These are phyloP conservation scores for Lactarius pseudohatsudake DNA, from an alignment of 768 basidiomycete species.

Conservation along the genomic window DNA sequence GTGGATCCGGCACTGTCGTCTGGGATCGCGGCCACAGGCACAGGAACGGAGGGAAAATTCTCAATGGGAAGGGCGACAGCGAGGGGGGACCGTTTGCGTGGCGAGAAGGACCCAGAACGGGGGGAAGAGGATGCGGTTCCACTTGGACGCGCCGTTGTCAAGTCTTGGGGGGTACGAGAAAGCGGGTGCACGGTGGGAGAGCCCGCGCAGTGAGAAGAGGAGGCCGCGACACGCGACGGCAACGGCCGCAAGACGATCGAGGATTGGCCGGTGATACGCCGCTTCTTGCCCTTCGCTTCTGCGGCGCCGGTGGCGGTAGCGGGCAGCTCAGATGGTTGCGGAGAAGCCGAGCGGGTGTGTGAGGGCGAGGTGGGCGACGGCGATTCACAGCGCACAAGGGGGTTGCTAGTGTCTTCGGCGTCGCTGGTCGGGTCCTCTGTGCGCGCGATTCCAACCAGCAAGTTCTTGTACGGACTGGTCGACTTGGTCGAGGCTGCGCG, in stretches of 20 bases:
- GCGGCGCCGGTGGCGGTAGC: background rate
- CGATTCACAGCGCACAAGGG: background rate
- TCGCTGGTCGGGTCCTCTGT: background rate
- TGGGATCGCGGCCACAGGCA: background rate
- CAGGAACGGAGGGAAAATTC: background rate
- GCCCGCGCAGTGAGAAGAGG: background rate
- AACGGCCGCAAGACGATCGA: background rate
- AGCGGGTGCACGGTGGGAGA: background rate
- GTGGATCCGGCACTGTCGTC: background rate
- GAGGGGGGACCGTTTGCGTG: background rate
- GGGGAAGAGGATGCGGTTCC: background rate
- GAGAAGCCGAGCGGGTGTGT: background rate
- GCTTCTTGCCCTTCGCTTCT: background rate
- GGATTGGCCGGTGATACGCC: background rate
- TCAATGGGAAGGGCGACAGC: background rate
- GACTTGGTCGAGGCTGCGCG: background rate
- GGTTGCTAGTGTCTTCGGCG: background rate
- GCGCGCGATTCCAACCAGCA: background rate
- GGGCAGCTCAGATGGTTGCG: background rate
- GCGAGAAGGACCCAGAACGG: background rate
- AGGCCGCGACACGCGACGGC: background rate
- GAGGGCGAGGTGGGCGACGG: background rate
- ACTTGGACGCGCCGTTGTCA: background rate
- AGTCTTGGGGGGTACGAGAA: background rate
- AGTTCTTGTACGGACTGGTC: background rate